Evolutionary conservation across 164 flowering plant species (phyloP).

Genomic region (Cinnamomum chago): DNA sequence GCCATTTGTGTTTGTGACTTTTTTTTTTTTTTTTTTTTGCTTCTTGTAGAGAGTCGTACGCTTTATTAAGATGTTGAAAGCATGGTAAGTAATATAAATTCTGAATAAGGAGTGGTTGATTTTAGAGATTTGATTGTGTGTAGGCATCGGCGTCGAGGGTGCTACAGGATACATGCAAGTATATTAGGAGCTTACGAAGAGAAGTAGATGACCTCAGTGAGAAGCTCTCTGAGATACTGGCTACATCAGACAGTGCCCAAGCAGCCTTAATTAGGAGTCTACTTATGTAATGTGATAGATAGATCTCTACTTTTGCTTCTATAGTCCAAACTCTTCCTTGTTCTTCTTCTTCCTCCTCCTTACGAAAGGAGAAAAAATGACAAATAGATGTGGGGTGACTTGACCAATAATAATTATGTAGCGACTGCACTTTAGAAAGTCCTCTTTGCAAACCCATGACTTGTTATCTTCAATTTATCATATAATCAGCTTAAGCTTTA

Average conservation of each 20-base stretch:
- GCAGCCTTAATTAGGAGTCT: slow-evolving; percentile 83
- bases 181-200: slow-evolving; percentile 66
- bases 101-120: background rate
- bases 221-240: slow-evolving; percentile 61
- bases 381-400: too few species aligned
- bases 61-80: too few species aligned
- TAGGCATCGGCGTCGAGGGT: slow-evolving; percentile 79
- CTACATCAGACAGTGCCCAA: slow-evolving; percentile 59
- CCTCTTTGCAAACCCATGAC: too few species aligned
- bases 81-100: background rate
- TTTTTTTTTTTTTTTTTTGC: background rate
- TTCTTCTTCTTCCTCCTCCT: background rate
- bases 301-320: slow-evolving; percentile 1
- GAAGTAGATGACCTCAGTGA: slow-evolving; percentile 83
- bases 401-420: too few species aligned
- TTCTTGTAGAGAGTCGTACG: too few species aligned
- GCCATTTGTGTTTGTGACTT: background rate
- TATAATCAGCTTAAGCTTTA: too few species aligned
- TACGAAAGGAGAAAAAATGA: too few species aligned
- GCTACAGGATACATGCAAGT: slow-evolving; percentile 85
- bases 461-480: too few species aligned
- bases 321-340: too few species aligned
- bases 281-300: slow-evolving; percentile 36
- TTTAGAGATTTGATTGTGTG: background rate
- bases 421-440: too few species aligned